Evolutionary conservation across 2,329 filamentous ascomycete species (phyloP).

Genomic region (Chaetomium sp.): DNA sequence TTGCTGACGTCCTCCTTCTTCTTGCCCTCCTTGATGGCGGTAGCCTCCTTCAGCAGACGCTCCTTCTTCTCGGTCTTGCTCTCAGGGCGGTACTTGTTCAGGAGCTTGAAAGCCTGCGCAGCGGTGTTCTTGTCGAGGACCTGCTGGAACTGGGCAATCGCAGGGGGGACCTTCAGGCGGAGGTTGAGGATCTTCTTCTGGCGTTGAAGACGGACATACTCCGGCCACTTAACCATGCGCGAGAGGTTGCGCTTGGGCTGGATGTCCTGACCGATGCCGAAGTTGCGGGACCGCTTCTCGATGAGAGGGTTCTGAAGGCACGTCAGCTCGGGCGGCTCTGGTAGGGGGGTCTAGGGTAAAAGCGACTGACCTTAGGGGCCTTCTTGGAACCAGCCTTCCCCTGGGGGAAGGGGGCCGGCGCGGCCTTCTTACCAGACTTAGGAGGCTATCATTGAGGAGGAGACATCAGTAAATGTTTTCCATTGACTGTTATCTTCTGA

Average conservation of each 20-base stretch:
- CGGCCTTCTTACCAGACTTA: slow-evolving; percentile 96
- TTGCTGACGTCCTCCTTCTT: slow-evolving; percentile 99
- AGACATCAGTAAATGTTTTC: slow-evolving; percentile 87
- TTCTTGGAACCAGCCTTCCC: slow-evolving; percentile 91
- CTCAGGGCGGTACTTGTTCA: slow-evolving; percentile 99
- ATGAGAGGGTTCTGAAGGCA: slow-evolving; percentile 87
- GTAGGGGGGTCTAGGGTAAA: not conserved
- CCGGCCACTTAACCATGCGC: slow-evolving; percentile 99
- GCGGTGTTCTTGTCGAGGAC: slow-evolving; percentile 96
- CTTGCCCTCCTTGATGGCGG: slow-evolving; percentile 96
- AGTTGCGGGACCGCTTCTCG: slow-evolving; percentile 97
- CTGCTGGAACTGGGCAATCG: slow-evolving; percentile 95
- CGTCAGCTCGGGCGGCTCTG: slow-evolving; percentile 18
- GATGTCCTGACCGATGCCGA: slow-evolving; percentile 97
- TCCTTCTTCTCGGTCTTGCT: slow-evolving; percentile 99
- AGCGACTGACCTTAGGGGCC: slow-evolving; percentile 77
- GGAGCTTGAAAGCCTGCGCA: slow-evolving; percentile 95
- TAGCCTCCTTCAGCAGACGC: slow-evolving; percentile 95
- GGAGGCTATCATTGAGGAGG: slow-evolving; percentile 99
- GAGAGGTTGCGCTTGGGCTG: slow-evolving; percentile 93
- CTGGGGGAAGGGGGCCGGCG: slow-evolving; percentile 92
- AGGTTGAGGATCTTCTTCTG: slow-evolving; percentile 93
- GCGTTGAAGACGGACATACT: slow-evolving; percentile 97
- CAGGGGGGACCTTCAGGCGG: slow-evolving; percentile 96
- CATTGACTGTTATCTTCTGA: slow-evolving; percentile 70